Evolutionary conservation across 352 stramenopile genomes (phyloP).

Genomic region (Phytopythium ostracodes): DNA sequence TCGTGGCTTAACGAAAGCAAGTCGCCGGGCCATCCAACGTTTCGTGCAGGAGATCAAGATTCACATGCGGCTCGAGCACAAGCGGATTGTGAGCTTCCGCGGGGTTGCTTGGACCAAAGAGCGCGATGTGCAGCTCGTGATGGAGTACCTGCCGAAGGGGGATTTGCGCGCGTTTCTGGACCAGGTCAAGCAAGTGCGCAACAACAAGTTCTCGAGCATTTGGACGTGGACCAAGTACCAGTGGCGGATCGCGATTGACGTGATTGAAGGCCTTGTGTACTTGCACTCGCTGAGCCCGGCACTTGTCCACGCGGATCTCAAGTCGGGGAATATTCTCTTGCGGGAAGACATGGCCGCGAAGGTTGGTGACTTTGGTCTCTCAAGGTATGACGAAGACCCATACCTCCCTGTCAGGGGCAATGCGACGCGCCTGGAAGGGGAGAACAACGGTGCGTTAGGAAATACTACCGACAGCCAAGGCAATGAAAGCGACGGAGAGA

Average conservation of each 20-base stretch:
- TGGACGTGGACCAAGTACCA: constrained; percentile 43
- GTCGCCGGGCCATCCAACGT: constrained; percentile 25
- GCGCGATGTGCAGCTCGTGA: constrained; percentile 33
- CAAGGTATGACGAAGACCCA: constrained; percentile 18
- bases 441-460: neutral
- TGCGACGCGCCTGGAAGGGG: neutral
- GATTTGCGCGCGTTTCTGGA: constrained; percentile 40
- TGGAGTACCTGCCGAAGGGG: constrained; percentile 54
- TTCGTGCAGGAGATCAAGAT: constrained; percentile 53
- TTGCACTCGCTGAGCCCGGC: constrained; percentile 35
- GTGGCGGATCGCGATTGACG: constrained; percentile 39
- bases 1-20: constrained; percentile 10
- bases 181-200: constrained; percentile 18
- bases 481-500: neutral
- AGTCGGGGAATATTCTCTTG: constrained; percentile 36
- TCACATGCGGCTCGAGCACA: constrained; percentile 37
- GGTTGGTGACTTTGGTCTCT: constrained; percentile 39
- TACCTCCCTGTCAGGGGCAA: constrained; percentile 9
- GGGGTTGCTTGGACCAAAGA: constrained; percentile 42
- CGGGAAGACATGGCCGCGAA: constrained; percentile 30
- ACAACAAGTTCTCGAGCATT: constrained; percentile 24
- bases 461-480: neutral
- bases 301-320: constrained; percentile 37
- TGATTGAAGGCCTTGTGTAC: constrained; percentile 45
- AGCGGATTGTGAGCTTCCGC: constrained; percentile 46